A percentile compares a stretch with the other conserved stretches of the same genome.
These are phyloP conservation scores for Nepenthes alata DNA, from an alignment of 179 eudicot genomes.

Conservation along the genomic window DNA sequence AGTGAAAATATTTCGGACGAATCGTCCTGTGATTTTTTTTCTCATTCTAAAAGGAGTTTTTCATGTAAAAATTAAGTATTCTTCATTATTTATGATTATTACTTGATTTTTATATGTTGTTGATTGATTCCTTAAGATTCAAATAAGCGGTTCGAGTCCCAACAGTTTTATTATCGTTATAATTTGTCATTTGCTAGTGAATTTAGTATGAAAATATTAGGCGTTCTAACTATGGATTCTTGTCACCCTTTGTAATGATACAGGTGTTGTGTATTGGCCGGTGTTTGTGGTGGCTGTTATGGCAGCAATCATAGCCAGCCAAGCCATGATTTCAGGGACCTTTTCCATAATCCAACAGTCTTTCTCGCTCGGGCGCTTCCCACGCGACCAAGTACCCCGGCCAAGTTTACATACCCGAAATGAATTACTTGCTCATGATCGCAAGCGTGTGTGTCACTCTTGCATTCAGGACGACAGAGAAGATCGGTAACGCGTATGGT, in stretches of 20 bases:
- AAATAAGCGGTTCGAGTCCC: too few relatives aligned
- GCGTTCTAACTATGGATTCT: neutral
- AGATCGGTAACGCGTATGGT: constrained; percentile 55
- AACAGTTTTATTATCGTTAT: too few relatives aligned
- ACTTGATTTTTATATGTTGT: too few relatives aligned
- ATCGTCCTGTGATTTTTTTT: too few relatives aligned
- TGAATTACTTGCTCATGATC: constrained; percentile 45
- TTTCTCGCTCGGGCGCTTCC: constrained; percentile 48
- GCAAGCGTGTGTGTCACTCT: constrained; percentile 36
- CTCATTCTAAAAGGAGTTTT: too few relatives aligned
- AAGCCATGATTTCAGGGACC: constrained; percentile 45
- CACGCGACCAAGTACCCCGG: constrained; percentile 50
- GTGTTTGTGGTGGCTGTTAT: constrained; percentile 36
- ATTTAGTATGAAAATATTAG: too few relatives aligned
- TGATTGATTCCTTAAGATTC: too few relatives aligned
- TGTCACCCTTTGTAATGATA: too few relatives aligned
- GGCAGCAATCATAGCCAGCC: constrained; percentile 55
- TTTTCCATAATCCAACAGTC: constrained; percentile 53
- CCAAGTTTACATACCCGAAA: constrained; percentile 50
- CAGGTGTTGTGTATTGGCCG: constrained; percentile 40
- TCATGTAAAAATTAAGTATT: too few relatives aligned
- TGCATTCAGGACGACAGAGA: constrained; percentile 27
- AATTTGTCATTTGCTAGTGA: too few relatives aligned
- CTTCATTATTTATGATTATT: too few relatives aligned
- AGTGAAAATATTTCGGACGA: too few relatives aligned